These are phyloP conservation scores for Linum trigynum DNA, from an alignment of 345 rosid species.

Conservation along the genomic window DNA sequence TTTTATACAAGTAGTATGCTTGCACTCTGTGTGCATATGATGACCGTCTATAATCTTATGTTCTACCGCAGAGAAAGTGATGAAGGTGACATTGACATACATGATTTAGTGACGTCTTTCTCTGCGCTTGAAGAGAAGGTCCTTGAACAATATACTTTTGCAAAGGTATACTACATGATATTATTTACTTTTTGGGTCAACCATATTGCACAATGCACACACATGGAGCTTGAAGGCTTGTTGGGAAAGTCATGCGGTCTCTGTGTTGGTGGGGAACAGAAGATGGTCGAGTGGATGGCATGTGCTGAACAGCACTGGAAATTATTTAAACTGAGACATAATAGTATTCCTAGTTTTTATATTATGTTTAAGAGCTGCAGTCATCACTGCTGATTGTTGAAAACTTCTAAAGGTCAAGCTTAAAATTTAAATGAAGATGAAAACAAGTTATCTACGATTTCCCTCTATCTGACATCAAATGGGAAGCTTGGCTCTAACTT, in stretches of 20 bases:
- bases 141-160: slow-evolving; percentile 82
- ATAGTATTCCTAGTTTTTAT: background rate
- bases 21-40: background rate
- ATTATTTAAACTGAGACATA: background rate
- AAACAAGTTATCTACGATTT: no score
- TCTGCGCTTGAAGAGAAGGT: slow-evolving; percentile 80
- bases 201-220: background rate
- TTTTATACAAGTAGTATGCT: background rate
- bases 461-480: no score
- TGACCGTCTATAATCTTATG: slow-evolving; percentile 9
- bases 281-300: no score
- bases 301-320: no score
- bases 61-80: slow-evolving; percentile 46
- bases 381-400: background rate
- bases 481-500: no score
- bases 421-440: no score
- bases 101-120: slow-evolving; percentile 67
- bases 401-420: background rate
- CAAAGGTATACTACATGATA: slow-evolving; percentile 52
- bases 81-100: slow-evolving; percentile 60
- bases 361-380: background rate
- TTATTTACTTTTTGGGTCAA: background rate
- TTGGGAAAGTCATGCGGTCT: background rate
- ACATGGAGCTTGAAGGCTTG: background rate
- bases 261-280: no score